phyloP scores from a whole-genome alignment of 768 basidiomycete species.

The Auricularia cornea region DNA sequence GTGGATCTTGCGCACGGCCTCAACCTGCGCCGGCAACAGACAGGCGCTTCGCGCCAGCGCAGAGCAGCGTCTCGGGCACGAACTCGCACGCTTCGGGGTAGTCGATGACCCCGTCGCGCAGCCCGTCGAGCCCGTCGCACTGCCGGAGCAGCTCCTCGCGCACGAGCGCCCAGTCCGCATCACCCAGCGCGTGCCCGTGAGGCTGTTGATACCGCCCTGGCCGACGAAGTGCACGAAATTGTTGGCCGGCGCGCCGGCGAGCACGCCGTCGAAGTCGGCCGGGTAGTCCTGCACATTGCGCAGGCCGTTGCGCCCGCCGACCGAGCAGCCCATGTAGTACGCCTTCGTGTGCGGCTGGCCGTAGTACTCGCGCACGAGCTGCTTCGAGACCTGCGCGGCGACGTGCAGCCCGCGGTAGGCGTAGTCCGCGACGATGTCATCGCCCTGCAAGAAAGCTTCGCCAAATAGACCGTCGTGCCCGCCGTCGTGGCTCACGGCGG shows the following conservation, averaged over 20 bases:
- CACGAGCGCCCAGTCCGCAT: slow-evolving; percentile 13
- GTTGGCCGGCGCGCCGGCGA: slow-evolving; percentile 25
- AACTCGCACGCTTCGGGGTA: slow-evolving; percentile 21
- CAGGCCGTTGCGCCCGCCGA: slow-evolving; percentile 24
- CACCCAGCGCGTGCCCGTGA: no score
- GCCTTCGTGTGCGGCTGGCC: slow-evolving; percentile 13
- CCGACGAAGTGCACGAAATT: slow-evolving; percentile 5
- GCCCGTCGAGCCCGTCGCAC: slow-evolving; percentile 24
- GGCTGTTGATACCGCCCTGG: no score
- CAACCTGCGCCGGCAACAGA: slow-evolving; percentile 19
- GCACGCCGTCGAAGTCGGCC: slow-evolving; percentile 26
- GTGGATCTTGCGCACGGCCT: slow-evolving; percentile 19
- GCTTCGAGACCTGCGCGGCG: slow-evolving; percentile 17
- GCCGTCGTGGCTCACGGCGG: slow-evolving; percentile 17
- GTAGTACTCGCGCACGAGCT: slow-evolving; percentile 22
- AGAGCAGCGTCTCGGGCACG: slow-evolving; percentile 21
- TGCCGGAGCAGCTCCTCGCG: slow-evolving; percentile 23
- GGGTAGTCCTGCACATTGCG: slow-evolving; percentile 20
- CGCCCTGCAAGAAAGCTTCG: slow-evolving; percentile 11
- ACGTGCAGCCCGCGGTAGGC: slow-evolving; percentile 21
- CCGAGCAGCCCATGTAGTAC: slow-evolving; percentile 25
- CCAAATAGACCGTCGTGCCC: slow-evolving; percentile 18
- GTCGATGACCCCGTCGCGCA: slow-evolving; percentile 22
- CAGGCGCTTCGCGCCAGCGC: slow-evolving; percentile 13
- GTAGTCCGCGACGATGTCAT: slow-evolving; percentile 22